Conservation (phyloP, 208 protist genomes). For the Crithidia brevicula region DNA sequence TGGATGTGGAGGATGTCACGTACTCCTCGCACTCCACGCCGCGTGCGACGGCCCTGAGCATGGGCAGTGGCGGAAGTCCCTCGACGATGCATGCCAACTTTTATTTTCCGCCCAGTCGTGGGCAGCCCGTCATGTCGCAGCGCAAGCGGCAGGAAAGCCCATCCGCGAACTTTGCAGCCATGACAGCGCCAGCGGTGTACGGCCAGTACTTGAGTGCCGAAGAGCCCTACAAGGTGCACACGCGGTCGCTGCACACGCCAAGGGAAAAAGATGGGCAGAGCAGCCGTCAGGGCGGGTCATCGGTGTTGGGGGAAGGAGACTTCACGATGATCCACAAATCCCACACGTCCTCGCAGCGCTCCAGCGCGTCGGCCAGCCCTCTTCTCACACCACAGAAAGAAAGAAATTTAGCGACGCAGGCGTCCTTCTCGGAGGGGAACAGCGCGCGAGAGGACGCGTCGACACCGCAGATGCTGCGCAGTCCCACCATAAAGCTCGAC, state of each 20-base stretch:
- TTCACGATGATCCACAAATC: not conserved
- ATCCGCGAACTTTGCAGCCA: not conserved
- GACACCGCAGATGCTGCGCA: not conserved
- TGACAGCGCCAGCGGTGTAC: not conserved
- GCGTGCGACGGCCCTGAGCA: not conserved
- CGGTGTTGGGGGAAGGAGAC: conserved; percentile 1
- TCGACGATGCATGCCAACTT: not conserved
- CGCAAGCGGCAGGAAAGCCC: not conserved
- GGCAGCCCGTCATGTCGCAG: not conserved
- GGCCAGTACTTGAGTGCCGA: conserved; percentile 21
- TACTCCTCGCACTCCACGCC: conserved; percentile 41
- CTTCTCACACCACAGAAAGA: conserved; percentile 9
- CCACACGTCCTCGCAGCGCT: not conserved
- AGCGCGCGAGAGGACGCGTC: not conserved
- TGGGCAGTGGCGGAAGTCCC: not conserved
- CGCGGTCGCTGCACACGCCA: not conserved
- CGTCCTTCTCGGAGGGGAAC: not conserved
- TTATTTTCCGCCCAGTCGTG: conserved; percentile 10
- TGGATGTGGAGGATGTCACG: conserved; percentile 25
- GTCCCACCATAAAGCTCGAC: not conserved
- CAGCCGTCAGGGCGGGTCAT: not conserved
- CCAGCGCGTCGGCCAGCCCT: not conserved
- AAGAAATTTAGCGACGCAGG: too few relatives aligned
- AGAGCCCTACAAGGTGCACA: conserved; percentile 12
- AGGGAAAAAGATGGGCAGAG: not conserved